A percentile compares a stretch with the other conserved stretches of the same genome.
Evolutionary conservation across 1,284 basidiomycete species (phyloP).

Genomic region (Fomitopsis palustris): DNA sequence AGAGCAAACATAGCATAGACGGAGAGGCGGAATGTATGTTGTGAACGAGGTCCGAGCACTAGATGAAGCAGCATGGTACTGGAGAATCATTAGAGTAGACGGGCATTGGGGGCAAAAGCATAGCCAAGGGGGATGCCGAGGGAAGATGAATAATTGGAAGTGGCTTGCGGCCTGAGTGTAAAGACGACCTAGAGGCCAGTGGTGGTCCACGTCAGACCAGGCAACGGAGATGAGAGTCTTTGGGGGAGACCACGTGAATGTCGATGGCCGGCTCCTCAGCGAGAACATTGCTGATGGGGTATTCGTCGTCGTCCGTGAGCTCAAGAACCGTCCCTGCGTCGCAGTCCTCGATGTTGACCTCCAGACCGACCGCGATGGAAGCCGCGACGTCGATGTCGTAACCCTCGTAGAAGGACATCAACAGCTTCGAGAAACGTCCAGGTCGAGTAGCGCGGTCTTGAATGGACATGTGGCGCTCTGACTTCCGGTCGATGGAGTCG

Average conservation of each 20-base stretch:
- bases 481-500: background rate
- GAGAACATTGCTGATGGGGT: background rate
- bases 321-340: background rate
- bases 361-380: background rate
- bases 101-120: no score
- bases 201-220: background rate
- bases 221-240: no score
- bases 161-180: no score
- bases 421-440: background rate
- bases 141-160: no score
- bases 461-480: background rate
- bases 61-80: no score
- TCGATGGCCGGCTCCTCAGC: background rate
- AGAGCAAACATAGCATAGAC: background rate
- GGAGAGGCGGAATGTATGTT: background rate
- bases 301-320: background rate
- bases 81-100: no score
- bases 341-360: background rate
- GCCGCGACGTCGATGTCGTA: background rate
- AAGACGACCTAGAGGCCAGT: background rate
- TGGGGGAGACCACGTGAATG: background rate
- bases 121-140: no score
- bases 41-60: no score
- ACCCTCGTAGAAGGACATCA: background rate
- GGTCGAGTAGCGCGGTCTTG: background rate